Conservation (phyloP, 2,329 filamentous ascomycete species). For the Chrysoporthe deuterocubensis region DNA sequence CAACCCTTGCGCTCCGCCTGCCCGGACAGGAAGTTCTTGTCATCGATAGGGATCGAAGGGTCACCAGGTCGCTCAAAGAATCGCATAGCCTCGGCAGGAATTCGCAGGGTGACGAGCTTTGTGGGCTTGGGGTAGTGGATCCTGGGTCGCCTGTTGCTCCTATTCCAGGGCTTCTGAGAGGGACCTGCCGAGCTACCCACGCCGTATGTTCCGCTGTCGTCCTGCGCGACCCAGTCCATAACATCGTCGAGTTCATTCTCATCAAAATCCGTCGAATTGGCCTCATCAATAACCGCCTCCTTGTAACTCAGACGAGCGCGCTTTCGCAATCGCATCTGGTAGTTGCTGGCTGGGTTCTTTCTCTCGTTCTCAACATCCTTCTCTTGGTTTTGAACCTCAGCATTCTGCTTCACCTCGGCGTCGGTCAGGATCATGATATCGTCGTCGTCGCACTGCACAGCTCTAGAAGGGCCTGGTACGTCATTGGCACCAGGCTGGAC, state of each 20-base stretch:
- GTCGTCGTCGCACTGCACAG: not conserved
- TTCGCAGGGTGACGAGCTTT: conserved; percentile 7
- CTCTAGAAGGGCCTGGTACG: not conserved
- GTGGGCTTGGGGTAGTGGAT: not conserved
- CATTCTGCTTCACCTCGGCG: not conserved
- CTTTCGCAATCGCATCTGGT: not conserved
- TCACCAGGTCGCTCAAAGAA: not conserved
- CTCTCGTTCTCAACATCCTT: not conserved
- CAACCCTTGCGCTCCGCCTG: not conserved
- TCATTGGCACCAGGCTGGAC: not conserved
- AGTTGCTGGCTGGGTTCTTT: not conserved
- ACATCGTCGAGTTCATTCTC: not conserved
- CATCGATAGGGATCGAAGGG: conserved; percentile 8
- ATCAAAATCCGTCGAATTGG: not conserved
- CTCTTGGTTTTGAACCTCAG: not conserved
- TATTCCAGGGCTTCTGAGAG: not conserved
- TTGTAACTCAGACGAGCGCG: not conserved
- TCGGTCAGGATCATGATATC: not conserved
- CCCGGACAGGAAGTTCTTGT: conserved; percentile 12
- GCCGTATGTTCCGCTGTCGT: not conserved
- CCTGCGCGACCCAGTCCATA: not conserved
- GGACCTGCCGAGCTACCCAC: not conserved
- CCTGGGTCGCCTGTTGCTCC: not conserved
- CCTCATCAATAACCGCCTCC: not conserved
- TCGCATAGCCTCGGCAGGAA: not conserved